Conservation (phyloP, 768 basidiomycete species). For the Chalciporus chontae region DNA sequence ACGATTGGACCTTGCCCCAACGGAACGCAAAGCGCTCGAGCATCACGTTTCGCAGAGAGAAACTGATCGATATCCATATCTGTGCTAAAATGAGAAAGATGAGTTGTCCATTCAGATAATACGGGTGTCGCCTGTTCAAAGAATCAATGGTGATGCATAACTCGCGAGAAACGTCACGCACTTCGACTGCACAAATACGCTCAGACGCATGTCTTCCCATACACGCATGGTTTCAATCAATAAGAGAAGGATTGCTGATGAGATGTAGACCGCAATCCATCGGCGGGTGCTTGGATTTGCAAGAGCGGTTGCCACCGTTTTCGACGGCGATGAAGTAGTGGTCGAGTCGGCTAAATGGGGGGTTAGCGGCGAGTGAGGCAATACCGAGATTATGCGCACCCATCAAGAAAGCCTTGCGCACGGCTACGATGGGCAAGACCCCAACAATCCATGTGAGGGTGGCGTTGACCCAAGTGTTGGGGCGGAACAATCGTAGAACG, state of each 20-base stretch:
- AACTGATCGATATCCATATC: constrained; percentile 42
- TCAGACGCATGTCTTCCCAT: constrained; percentile 40
- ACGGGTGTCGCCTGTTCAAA: constrained; percentile 62
- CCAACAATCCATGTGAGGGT: constrained; percentile 46
- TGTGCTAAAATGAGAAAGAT: constrained; percentile 60
- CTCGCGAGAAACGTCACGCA: constrained; percentile 26
- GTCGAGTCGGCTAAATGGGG: constrained; percentile 41
- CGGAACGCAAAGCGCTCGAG: constrained; percentile 55
- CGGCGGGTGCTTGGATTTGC: constrained; percentile 45
- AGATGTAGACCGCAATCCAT: constrained; percentile 43
- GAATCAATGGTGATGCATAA: not conserved
- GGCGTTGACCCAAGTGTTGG: constrained; percentile 41
- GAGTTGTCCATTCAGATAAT: constrained; percentile 67
- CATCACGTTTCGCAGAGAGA: constrained; percentile 55
- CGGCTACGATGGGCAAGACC: constrained; percentile 53
- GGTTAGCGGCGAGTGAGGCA: not conserved
- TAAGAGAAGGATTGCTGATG: constrained; percentile 44
- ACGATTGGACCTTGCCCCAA: constrained; percentile 31
- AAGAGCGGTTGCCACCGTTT: constrained; percentile 43
- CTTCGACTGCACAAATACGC: constrained; percentile 67
- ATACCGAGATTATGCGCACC: constrained; percentile 39
- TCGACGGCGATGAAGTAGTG: constrained; percentile 49
- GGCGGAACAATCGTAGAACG: constrained; percentile 39
- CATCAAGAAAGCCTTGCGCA: constrained; percentile 57
- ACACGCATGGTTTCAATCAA: constrained; percentile 40